Evolutionary conservation across 2,329 filamentous ascomycete genomes (phyloP), one percentile per base, ranked within the genome.

Genomic region (Falciphora oryzae): DNA sequence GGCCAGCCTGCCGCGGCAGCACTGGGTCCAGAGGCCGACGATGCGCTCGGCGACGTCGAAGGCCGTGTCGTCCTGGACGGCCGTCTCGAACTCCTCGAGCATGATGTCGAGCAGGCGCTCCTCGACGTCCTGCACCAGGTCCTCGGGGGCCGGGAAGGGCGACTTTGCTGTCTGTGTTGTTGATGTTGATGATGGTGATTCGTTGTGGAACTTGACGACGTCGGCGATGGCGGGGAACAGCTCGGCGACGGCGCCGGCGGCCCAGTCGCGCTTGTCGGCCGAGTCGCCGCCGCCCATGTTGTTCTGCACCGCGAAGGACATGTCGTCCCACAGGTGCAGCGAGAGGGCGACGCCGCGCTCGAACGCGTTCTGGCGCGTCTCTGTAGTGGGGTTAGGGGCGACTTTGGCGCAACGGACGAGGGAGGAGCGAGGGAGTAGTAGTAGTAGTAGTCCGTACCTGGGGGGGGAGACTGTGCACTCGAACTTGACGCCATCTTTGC

Each of bases 21-120:
- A 87, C 73, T 90, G 83, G 65, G 81, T 80, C 71, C 87, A 82
- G 68, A 94, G 78, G 63, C 82, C 81, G 75, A 96, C 78, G 65
- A 98, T 91, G 70, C 88, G 82, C 65, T 81, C 80, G 13, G 93
- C 93, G 8, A 96, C 85, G 65, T 89, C 85, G 63, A 84, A 87
- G 44, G 88, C 90, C 61, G 89, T 94, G 70, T 93, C 93, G 75
- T 99, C 95, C 72, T 98, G 95, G 32, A 97, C 86, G 65, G 91
- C 89, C 64, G 95, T 90, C 72, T 97, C 93, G 73, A 98, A 99
- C 77, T 99, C 95, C 78, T 98, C 95, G 67, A 90, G 85, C 89
- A 98, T 95, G 67, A 97, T 88, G 72, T 97, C 91, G 60, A 97
- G 81, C 61, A 98, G 81, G 63, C 96, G 87, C 57, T 89, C 84